These are phyloP conservation scores for Pichia rugopelliculosa DNA, from an alignment of 805 yeast genomes.

Conservation along the genomic window DNA sequence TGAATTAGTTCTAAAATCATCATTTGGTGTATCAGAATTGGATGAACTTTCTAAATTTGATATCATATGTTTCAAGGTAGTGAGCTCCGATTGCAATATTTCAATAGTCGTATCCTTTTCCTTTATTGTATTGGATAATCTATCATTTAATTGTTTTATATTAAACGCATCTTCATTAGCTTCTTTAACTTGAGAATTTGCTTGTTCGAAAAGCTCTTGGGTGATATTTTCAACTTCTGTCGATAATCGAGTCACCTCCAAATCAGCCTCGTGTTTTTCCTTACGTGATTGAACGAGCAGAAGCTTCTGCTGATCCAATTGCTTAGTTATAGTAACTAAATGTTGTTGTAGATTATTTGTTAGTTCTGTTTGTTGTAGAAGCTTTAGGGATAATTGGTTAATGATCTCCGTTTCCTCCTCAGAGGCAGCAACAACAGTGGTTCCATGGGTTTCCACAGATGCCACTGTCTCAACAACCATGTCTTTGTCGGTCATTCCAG, in stretches of 20 bases:
- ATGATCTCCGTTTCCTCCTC: slow-evolving; percentile 6
- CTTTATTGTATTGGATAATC: slow-evolving; percentile 42
- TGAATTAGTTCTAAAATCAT: neutral
- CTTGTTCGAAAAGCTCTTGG: slow-evolving; percentile 72
- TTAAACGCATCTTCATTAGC: slow-evolving; percentile 65
- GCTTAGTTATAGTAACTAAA: slow-evolving; percentile 29
- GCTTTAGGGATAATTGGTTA: slow-evolving; percentile 20
- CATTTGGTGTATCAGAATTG: neutral
- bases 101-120: slow-evolving; percentile 67
- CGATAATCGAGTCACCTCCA: slow-evolving; percentile 5
- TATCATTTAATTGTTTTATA: slow-evolving; percentile 50
- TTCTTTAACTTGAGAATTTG: slow-evolving; percentile 75
- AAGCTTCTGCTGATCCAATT: slow-evolving; percentile 16
- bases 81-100: slow-evolving; percentile 58
- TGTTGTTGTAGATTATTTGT: slow-evolving; percentile 6
- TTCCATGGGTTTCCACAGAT: neutral
- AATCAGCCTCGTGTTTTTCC: slow-evolving; percentile 8
- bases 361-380: slow-evolving; percentile 23
- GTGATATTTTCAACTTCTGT: slow-evolving; percentile 74
- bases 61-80: slow-evolving; percentile 53
- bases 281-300: slow-evolving; percentile 18
- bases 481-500: neutral
- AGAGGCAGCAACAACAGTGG: neutral
- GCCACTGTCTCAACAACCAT: neutral
- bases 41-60: slow-evolving; percentile 27